Evolutionary conservation across 179 eudicot genomes (phyloP).

Genomic region (Amaranthus tricolor): DNA sequence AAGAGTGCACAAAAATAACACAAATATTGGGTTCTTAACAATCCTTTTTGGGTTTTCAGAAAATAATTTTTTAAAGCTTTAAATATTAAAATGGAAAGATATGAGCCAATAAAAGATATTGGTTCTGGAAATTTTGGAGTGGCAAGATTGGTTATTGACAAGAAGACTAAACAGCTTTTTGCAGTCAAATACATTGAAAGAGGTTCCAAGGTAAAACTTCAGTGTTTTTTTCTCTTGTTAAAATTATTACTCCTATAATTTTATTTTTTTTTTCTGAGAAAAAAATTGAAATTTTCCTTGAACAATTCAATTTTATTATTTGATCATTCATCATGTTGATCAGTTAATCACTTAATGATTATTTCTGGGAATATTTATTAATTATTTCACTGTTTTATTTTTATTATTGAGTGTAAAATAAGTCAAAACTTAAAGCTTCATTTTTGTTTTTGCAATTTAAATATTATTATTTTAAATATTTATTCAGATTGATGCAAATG

Average conservation of each 20-base stretch:
- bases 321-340: neutral
- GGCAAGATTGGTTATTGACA: conserved; percentile 42
- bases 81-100: conserved; percentile 34
- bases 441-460: neutral
- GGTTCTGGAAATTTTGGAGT: conserved; percentile 51
- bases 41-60: neutral
- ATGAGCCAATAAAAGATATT: conserved; percentile 39
- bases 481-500: conserved; percentile 46
- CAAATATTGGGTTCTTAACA: neutral
- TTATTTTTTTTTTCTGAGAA: neutral
- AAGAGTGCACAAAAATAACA: too few relatives aligned
- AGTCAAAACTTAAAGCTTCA: neutral
- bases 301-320: neutral
- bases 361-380: neutral
- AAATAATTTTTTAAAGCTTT: neutral
- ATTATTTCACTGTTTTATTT: neutral
- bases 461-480: neutral
- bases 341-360: neutral
- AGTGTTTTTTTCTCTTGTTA: neutral
- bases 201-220: conserved; percentile 32
- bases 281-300: neutral
- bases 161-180: conserved; percentile 36
- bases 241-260: neutral
- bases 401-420: neutral
- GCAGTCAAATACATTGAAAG: conserved; percentile 51